Evolutionary conservation across 306 rosid species (phyloP), one percentile per base, ranked within the genome.

Genomic region (Prunus davidiana): DNA sequence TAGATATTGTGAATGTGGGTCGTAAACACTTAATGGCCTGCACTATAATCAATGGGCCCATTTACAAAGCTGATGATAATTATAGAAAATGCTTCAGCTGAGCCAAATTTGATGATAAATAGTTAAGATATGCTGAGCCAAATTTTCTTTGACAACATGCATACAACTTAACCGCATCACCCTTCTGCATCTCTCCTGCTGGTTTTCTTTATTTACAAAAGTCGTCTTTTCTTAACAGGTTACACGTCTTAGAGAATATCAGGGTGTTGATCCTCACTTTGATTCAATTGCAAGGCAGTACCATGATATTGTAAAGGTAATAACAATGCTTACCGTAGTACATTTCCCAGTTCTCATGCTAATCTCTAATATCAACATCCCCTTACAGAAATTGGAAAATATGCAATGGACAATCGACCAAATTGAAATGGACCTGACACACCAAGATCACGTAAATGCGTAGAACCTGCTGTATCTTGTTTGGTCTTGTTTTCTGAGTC

Each of bases 401-500:
- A 87, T 92, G 93, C 96, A 90, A 73, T 93, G 97, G 97, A 93
- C 97, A 47, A 93, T 93, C 67, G 90, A 89, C 74, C 92, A 93
- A 85, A 96, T 93, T 72, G 96, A 93, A 80, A 89, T 89, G 90
- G 97, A 90, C 87, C 77, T 90, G 79, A 90, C 80, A 69, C 90
- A 90, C 75, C 91, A 93, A 19, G 97, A 90, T 77, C 83, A 82
- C 9, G 54, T 87, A 50, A 81, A 67, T 75, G 41, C 87, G 6
- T 92, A 87, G 83, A 75, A 62, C 41, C 24, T 22, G 12, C 1
- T 43, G 61, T 49, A 46, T 51, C 41, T 25, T 25, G 32, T 57
- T 15, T 54, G 64, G 8, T 34, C 51, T 13, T 69, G 75, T 34
- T 24, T 52, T 8, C 50, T 34, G 50, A 7, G 20, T 71, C 49